Percentiles rank a stretch among this genome's conserved stretches.
Evolutionary conservation across 78 protist genomes (phyloP).

Genomic region (Bodo saltans): DNA sequence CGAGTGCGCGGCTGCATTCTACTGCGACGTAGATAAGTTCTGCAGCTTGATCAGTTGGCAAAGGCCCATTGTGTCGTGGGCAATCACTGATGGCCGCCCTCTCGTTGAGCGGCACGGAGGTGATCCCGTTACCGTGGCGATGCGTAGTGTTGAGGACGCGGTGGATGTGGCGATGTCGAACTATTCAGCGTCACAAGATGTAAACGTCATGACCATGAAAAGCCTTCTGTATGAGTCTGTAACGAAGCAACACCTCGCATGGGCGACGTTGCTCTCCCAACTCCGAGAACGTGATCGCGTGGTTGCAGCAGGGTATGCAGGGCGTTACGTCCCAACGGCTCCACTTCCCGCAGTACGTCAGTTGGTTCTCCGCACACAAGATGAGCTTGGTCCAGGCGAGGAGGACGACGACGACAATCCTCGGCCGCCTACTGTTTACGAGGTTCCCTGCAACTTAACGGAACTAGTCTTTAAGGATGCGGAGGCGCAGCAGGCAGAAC

Average conservation of each 20-base stretch:
- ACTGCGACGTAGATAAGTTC: neutral
- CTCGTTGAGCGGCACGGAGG: slow-evolving; percentile 9
- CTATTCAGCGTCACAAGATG: neutral
- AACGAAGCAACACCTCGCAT: neutral
- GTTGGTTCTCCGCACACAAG: neutral
- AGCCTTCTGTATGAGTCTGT: neutral
- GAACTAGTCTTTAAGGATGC: neutral
- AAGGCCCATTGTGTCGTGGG: neutral
- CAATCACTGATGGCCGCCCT: neutral
- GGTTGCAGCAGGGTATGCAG: neutral
- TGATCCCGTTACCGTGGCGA: neutral
- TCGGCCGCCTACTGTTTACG: neutral
- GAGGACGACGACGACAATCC: neutral
- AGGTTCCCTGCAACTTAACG: slow-evolving; percentile 1
- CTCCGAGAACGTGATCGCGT: slow-evolving; percentile 3
- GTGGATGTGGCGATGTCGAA: slow-evolving; percentile 17
- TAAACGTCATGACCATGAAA: neutral
- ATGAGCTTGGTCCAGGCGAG: slow-evolving; percentile 17
- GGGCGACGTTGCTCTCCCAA: neutral
- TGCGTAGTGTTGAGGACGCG: slow-evolving; percentile 9
- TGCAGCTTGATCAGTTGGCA: neutral
- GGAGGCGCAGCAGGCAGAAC: neutral
- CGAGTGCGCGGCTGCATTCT: neutral
- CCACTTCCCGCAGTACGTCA: neutral
- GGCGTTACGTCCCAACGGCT: neutral